Percentiles rank a stretch among this genome's conserved stretches.
phyloP scores from a whole-genome alignment of 2,329 filamentous ascomycete genomes.

The Aureobasidium sp. region DNA sequence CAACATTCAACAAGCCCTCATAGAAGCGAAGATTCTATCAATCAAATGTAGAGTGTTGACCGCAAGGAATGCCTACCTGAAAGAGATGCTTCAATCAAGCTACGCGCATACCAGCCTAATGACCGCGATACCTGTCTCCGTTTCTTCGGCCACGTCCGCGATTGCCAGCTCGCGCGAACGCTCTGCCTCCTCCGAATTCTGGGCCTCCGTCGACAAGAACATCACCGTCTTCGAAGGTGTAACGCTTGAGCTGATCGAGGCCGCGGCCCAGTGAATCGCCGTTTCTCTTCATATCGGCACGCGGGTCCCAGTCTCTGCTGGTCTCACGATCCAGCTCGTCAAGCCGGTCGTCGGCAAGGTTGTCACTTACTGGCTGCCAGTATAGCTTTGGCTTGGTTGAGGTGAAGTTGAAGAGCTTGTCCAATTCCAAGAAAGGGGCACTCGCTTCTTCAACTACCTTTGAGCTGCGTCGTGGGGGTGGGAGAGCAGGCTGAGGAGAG shows the following conservation, averaged over 20 bases:
- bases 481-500: neutral
- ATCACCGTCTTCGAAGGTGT: conserved; percentile 36
- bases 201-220: conserved; percentile 33
- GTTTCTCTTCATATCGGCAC: conserved; percentile 20
- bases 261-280: conserved; percentile 17
- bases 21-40: neutral
- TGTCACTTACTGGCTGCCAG: conserved; percentile 55
- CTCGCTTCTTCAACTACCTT: conserved; percentile 13
- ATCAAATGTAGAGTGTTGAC: neutral
- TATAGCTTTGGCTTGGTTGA: conserved; percentile 56
- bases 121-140: neutral
- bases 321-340: conserved; percentile 45
- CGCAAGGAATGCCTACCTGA: neutral
- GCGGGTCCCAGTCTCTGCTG: conserved; percentile 31
- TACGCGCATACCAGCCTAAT: neutral
- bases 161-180: conserved; percentile 16
- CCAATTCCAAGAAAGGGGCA: conserved; percentile 43
- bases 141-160: conserved; percentile 15
- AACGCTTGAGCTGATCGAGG: conserved; percentile 31
- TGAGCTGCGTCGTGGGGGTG: neutral
- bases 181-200: conserved; percentile 24
- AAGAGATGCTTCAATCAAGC: neutral
- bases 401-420: conserved; percentile 52
- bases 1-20: neutral
- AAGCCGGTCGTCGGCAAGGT: conserved; percentile 56